These are phyloP conservation scores for Melanogaster broomeanus DNA, from an alignment of 768 basidiomycete species.

Conservation along the genomic window DNA sequence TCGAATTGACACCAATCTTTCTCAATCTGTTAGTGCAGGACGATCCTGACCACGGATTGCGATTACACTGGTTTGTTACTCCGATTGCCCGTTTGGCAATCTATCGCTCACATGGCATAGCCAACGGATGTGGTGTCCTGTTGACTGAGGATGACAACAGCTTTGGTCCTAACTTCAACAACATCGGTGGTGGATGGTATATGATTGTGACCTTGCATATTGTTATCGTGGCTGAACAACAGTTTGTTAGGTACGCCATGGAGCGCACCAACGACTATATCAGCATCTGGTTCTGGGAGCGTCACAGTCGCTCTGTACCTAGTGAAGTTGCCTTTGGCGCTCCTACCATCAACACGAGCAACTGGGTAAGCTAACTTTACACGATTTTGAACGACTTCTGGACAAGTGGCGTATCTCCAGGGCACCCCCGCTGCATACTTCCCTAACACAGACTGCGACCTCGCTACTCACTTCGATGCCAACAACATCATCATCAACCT, in stretches of 20 bases:
- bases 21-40: slow-evolving; percentile 13
- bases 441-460: slow-evolving; percentile 41
- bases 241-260: slow-evolving; percentile 37
- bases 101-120: slow-evolving; percentile 9
- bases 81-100: background rate
- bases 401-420: slow-evolving; percentile 6
- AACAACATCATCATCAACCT: slow-evolving; percentile 38
- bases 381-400: background rate
- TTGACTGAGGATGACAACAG: slow-evolving; percentile 25
- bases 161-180: slow-evolving; percentile 31
- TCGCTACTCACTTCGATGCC: slow-evolving; percentile 36
- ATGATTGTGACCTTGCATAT: background rate
- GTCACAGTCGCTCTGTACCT: slow-evolving; percentile 33
- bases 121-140: slow-evolving; percentile 38
- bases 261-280: slow-evolving; percentile 37
- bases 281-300: slow-evolving; percentile 44
- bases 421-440: slow-evolving; percentile 38
- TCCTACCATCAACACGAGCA: slow-evolving; percentile 16
- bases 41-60: slow-evolving; percentile 22
- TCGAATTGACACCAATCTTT: background rate
- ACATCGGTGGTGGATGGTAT: slow-evolving; percentile 43
- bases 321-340: slow-evolving; percentile 29
- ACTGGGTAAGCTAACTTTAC: slow-evolving; percentile 21
- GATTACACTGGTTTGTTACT: slow-evolving; percentile 18
- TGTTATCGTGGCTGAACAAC: background rate